These are phyloP conservation scores for Acanthamoeba triangularis DNA, from an alignment of 208 protist genomes.

Conservation along the genomic window DNA sequence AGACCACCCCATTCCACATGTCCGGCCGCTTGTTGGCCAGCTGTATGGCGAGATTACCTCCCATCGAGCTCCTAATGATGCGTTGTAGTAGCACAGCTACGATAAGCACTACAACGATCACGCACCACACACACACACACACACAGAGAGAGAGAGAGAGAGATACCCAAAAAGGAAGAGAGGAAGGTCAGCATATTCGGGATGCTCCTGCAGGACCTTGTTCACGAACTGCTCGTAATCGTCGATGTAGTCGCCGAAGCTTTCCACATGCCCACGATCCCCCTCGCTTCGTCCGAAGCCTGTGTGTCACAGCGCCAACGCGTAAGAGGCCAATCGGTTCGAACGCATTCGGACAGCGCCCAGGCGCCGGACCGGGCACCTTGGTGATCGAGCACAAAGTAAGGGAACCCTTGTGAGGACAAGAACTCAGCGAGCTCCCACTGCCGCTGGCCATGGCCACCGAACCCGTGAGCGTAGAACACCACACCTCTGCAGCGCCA, in stretches of 20 bases:
- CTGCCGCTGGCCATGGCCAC: constrained; percentile 38
- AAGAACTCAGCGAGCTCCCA: constrained; percentile 19
- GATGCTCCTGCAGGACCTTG: not conserved
- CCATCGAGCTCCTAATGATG: constrained; percentile 47
- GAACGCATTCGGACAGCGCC: not conserved
- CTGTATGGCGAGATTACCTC: constrained; percentile 65
- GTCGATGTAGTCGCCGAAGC: constrained; percentile 60
- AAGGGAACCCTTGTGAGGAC: not conserved
- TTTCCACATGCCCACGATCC: constrained; percentile 59
- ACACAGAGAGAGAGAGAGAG: not conserved
- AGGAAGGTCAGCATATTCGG: not conserved
- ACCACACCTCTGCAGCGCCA: not conserved
- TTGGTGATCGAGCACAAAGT: constrained; percentile 52
- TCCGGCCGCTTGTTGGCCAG: constrained; percentile 42
- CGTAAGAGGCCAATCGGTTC: no score
- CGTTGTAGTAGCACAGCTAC: not conserved
- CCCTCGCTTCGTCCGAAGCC: constrained; percentile 68
- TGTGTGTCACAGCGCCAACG: not conserved
- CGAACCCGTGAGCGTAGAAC: constrained; percentile 59
- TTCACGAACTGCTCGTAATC: constrained; percentile 67
- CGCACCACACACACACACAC: not conserved
- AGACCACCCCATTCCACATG: constrained; percentile 64
- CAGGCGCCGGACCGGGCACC: not conserved
- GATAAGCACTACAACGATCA: no score
- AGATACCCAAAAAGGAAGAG: not conserved